These are phyloP conservation scores for Pseudocercospora pini-densiflorae DNA, from an alignment of 2,329 filamentous ascomycete genomes.

Conservation along the genomic window DNA sequence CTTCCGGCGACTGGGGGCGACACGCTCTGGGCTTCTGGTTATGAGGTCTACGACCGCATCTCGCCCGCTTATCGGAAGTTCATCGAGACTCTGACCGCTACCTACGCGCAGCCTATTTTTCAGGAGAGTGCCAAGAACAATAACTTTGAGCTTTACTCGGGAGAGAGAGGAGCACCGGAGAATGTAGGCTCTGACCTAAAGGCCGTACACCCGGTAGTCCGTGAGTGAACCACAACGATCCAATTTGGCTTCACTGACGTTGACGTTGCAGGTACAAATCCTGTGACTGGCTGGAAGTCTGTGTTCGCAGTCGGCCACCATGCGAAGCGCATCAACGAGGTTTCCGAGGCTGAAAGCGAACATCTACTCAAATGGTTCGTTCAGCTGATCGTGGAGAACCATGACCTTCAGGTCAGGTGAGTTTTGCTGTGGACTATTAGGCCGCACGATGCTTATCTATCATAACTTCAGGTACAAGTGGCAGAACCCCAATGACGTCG, in stretches of 20 bases:
- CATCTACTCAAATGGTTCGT: conserved; percentile 29
- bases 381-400: conserved; percentile 50
- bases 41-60: conserved; percentile 68
- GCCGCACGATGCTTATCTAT: too few relatives aligned
- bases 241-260: too few relatives aligned
- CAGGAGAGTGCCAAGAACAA: conserved; percentile 25
- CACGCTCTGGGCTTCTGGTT: conserved; percentile 70
- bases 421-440: too few relatives aligned
- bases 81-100: conserved; percentile 62
- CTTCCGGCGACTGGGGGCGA: conserved; percentile 60
- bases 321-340: conserved; percentile 58
- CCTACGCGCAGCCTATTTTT: conserved; percentile 39
- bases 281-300: conserved; percentile 65
- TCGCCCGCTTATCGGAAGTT: conserved; percentile 61
- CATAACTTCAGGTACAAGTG: conserved; percentile 43
- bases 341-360: conserved; percentile 40
- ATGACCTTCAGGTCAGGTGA: conserved; percentile 54
- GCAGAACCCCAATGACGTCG: conserved; percentile 50
- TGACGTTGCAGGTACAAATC: conserved; percentile 49
- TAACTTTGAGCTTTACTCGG: conserved; percentile 22
- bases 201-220: conserved; percentile 55
- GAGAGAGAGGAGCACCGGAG: conserved; percentile 29
- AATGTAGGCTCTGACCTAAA: conserved; percentile 24
- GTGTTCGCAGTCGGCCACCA: conserved; percentile 65
- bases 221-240: conserved; percentile 29